Evolutionary conservation across 805 yeast genomes (phyloP).

Genomic region (Maudiozyma bulderi): DNA sequence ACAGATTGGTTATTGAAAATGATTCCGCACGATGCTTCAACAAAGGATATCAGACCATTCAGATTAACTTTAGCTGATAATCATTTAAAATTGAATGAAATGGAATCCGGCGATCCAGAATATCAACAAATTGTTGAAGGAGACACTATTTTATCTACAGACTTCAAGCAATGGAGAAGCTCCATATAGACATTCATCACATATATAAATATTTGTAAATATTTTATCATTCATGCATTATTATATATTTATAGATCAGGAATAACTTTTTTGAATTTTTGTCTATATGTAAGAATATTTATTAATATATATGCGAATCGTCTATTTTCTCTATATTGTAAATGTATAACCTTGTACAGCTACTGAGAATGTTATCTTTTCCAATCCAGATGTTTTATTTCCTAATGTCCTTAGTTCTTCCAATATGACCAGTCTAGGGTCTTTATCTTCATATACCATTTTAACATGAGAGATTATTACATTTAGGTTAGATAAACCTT

Average conservation of each 20-base stretch:
- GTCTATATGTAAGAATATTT: too few species aligned
- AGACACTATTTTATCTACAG: conserved; percentile 36
- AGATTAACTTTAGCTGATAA: conserved; percentile 43
- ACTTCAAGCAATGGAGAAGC: conserved; percentile 47
- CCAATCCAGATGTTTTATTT: conserved; percentile 27
- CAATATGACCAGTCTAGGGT: conserved; percentile 52
- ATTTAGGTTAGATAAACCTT: conserved; percentile 28
- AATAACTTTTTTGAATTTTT: too few species aligned
- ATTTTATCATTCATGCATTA: not conserved
- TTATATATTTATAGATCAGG: not conserved
- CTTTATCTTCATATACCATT: conserved; percentile 31
- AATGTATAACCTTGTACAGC: conserved; percentile 21
- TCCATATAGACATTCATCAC: conserved; percentile 1
- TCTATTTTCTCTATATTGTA: not conserved
- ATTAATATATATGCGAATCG: too few species aligned
- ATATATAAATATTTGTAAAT: not conserved
- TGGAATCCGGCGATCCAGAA: conserved; percentile 30
- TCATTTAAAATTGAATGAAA: conserved; percentile 42
- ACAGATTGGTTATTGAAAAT: conserved; percentile 62
- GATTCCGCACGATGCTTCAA: conserved; percentile 42
- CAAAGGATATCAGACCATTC: conserved; percentile 43
- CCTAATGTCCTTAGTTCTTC: conserved; percentile 38
- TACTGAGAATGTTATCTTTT: conserved; percentile 22
- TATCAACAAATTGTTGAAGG: conserved; percentile 32
- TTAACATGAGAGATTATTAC: conserved; percentile 45